Evolutionary conservation across 2,329 filamentous ascomycete genomes (phyloP).

Genomic region (Phyllosticta capitalensis): DNA sequence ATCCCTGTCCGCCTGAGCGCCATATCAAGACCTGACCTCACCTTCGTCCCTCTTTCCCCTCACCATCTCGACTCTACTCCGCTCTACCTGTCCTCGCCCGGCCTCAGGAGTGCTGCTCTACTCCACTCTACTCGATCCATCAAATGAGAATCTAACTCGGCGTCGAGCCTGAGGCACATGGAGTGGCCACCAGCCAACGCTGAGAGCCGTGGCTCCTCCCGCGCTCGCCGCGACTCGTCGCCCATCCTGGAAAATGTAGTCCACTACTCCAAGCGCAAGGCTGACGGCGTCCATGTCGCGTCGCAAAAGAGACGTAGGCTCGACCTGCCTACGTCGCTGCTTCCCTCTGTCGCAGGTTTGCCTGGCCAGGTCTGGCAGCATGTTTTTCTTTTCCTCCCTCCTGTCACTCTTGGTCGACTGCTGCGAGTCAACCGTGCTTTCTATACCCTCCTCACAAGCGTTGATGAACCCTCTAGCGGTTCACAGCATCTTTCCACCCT

Average conservation of each 20-base stretch:
- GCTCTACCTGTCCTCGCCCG: too few relatives aligned
- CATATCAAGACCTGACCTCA: not conserved
- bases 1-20: not conserved
- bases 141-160: not conserved
- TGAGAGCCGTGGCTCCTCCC: slow-evolving; percentile 1
- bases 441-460: slow-evolving; percentile 37
- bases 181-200: slow-evolving; percentile 1
- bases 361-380: slow-evolving; percentile 60
- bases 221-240: not conserved
- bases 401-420: slow-evolving; percentile 53
- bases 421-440: slow-evolving; percentile 60
- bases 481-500: slow-evolving; percentile 23
- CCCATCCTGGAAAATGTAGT: not conserved
- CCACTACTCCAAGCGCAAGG: slow-evolving; percentile 25
- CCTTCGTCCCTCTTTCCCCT: not conserved
- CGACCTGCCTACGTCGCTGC: slow-evolving; percentile 13
- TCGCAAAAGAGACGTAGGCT: slow-evolving; percentile 27
- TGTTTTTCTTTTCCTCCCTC: slow-evolving; percentile 58
- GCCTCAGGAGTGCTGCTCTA: not conserved
- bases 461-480: slow-evolving; percentile 23
- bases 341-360: slow-evolving; percentile 31
- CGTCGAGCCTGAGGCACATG: slow-evolving; percentile 6
- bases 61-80: not conserved
- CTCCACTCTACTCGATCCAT: not conserved
- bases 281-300: slow-evolving; percentile 17